Conservation (phyloP, 179 eudicot genomes). For the Gypsophila paniculata region DNA sequence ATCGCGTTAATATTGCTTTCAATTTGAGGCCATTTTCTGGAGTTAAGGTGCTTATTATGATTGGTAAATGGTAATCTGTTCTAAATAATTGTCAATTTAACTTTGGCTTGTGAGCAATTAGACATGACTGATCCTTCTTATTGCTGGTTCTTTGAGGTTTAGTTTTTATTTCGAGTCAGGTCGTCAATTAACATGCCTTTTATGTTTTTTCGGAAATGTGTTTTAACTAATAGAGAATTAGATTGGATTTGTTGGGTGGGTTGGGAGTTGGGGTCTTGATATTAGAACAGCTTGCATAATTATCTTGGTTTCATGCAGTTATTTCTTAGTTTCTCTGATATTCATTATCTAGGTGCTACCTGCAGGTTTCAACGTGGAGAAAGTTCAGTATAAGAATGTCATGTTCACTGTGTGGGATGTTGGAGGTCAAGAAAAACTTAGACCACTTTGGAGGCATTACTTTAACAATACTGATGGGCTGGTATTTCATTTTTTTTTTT, state of each 20-base stretch:
- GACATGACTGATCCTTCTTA: neutral
- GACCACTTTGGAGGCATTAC: conserved; percentile 99
- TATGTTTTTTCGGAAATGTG: too few relatives aligned
- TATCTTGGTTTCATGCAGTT: too few relatives aligned
- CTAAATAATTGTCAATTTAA: too few relatives aligned
- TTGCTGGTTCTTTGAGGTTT: neutral
- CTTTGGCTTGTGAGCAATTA: too few relatives aligned
- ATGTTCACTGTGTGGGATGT: conserved; percentile 99
- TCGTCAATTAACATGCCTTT: too few relatives aligned
- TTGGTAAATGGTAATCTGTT: too few relatives aligned
- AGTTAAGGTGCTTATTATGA: too few relatives aligned
- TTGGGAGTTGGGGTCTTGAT: neutral
- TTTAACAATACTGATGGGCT: conserved; percentile 96
- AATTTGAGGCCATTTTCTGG: neutral
- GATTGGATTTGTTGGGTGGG: neutral
- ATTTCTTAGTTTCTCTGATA: too few relatives aligned
- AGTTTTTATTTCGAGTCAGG: neutral
- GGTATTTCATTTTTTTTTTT: conserved; percentile 38
- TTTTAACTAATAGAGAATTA: too few relatives aligned
- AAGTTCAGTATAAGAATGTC: conserved; percentile 98
- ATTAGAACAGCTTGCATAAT: neutral
- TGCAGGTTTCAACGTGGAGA: conserved; percentile 98
- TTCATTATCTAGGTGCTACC: neutral
- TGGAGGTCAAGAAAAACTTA: conserved; percentile 95
- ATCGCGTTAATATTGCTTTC: neutral